Conservation (phyloP, 2,329 filamentous ascomycete genomes). For the Fusarium sp. region DNA sequence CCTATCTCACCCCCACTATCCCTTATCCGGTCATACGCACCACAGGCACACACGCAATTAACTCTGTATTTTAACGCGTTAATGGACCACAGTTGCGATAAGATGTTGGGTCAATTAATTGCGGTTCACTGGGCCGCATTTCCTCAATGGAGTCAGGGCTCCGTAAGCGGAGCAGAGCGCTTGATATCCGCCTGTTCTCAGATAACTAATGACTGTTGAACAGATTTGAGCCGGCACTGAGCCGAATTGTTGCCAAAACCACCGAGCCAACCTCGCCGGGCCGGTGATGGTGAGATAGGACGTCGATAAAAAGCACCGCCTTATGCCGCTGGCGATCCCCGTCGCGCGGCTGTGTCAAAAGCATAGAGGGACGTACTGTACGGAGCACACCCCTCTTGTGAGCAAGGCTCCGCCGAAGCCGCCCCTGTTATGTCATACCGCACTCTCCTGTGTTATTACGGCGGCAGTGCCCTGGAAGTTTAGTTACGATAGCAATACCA, state of each 20-base stretch:
- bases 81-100: slow-evolving; percentile 13
- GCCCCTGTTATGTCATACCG: slow-evolving; percentile 38
- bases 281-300: slow-evolving; percentile 38
- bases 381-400: slow-evolving; percentile 29
- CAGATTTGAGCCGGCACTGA: slow-evolving; percentile 19
- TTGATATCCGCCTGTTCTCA: slow-evolving; percentile 20
- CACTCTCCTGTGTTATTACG: slow-evolving; percentile 12
- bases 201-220: slow-evolving; percentile 7
- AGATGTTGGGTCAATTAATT: slow-evolving; percentile 11
- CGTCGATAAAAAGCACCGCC: slow-evolving; percentile 24
- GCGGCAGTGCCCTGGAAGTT: slow-evolving; percentile 22
- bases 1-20: slow-evolving; percentile 24
- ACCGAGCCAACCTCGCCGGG: slow-evolving; percentile 37
- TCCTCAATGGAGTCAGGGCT: slow-evolving; percentile 6
- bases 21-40: slow-evolving; percentile 26
- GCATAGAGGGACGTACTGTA: slow-evolving; percentile 4
- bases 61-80: slow-evolving; percentile 18
- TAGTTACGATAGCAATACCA: slow-evolving; percentile 8
- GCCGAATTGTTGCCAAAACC: slow-evolving; percentile 1
- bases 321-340: slow-evolving; percentile 39
- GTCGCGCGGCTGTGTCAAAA: slow-evolving; percentile 36
- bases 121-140: slow-evolving; percentile 5
- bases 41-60: slow-evolving; percentile 27
- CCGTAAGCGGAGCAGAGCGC: slow-evolving; percentile 22
- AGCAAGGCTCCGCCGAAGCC: slow-evolving; percentile 38